These are phyloP conservation scores for Euclidium syriacum DNA, from an alignment of 345 rosid genomes.

Conservation along the genomic window DNA sequence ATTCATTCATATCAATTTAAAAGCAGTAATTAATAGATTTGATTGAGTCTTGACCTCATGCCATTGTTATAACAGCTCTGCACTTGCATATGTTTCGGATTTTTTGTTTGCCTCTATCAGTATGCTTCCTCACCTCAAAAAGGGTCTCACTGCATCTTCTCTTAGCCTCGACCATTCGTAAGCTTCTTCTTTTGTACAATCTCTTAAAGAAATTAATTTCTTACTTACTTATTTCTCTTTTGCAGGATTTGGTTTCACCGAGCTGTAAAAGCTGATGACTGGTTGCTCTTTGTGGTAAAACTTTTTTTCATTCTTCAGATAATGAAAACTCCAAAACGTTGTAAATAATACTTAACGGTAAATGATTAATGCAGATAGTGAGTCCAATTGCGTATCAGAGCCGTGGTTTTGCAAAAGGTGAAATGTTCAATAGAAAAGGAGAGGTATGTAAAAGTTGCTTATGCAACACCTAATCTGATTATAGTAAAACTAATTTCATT, in stretches of 20 bases:
- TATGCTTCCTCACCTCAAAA: constrained; percentile 69
- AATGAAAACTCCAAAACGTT: not conserved
- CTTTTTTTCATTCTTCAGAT: not conserved
- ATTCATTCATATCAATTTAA: too few species aligned
- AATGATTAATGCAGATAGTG: constrained; percentile 35
- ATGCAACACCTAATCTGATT: too few species aligned
- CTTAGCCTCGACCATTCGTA: constrained; percentile 94
- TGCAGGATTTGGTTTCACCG: constrained; percentile 93
- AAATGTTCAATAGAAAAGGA: constrained; percentile 74
- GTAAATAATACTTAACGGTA: too few species aligned
- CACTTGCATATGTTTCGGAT: constrained; percentile 90
- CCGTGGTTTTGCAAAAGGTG: constrained; percentile 66
- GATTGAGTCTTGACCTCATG: not conserved
- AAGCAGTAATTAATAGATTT: too few species aligned
- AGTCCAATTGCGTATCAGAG: constrained; percentile 51
- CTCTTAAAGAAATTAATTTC: not conserved
- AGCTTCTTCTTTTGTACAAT: constrained; percentile 21
- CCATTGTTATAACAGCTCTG: constrained; percentile 55
- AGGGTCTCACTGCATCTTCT: constrained; percentile 49
- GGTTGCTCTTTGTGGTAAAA: constrained; percentile 77
- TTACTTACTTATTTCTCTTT: not conserved
- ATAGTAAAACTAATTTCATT: too few species aligned
- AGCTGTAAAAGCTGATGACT: constrained; percentile 77
- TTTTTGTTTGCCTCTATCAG: constrained; percentile 58
- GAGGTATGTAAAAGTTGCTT: too few species aligned